phyloP scores from a whole-genome alignment of 495 filamentous ascomycete genomes.

The Parathielavia hyrcaniae region DNA sequence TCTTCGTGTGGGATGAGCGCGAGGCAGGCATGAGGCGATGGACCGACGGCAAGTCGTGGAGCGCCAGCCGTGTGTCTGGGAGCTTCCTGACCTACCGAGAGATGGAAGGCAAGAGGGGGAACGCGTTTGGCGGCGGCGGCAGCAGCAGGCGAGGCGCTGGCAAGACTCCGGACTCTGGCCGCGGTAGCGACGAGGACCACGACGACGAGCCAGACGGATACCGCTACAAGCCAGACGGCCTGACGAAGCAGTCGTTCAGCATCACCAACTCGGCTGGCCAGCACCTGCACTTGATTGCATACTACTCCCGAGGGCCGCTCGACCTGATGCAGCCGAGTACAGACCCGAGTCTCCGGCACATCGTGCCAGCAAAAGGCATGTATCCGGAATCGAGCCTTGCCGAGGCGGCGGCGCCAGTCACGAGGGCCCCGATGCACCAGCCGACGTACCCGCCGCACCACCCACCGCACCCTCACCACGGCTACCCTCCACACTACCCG shows the following conservation, averaged over 20 bases:
- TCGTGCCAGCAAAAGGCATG: slow-evolving; percentile 81
- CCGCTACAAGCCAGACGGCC: slow-evolving; percentile 89
- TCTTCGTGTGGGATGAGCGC: slow-evolving; percentile 98
- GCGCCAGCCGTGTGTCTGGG: slow-evolving; percentile 91
- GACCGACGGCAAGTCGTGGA: slow-evolving; percentile 99
- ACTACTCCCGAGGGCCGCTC: slow-evolving; percentile 69
- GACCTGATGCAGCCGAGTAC: slow-evolving; percentile 70
- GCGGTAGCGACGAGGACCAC: slow-evolving; percentile 72
- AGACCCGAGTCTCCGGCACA: slow-evolving; percentile 74
- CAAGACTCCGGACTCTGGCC: slow-evolving; percentile 73
- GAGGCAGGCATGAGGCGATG: slow-evolving; percentile 97
- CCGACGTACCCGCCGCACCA: slow-evolving; percentile 32
- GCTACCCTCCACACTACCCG: slow-evolving; percentile 40
- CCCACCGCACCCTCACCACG: slow-evolving; percentile 43
- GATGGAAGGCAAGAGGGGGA: slow-evolving; percentile 90
- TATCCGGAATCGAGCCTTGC: slow-evolving; percentile 96
- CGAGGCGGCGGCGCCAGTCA: slow-evolving; percentile 56
- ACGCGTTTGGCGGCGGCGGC: slow-evolving; percentile 52
- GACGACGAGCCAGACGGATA: slow-evolving; percentile 91
- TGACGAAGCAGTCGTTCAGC: slow-evolving; percentile 99
- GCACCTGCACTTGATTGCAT: slow-evolving; percentile 94
- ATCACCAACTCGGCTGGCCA: slow-evolving; percentile 87
- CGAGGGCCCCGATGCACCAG: slow-evolving; percentile 45
- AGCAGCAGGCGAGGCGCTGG: slow-evolving; percentile 54
- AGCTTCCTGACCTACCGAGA: slow-evolving; percentile 97